Evolutionary conservation across 768 basidiomycete species (phyloP), one percentile per base, ranked within the genome.

Genomic region (Pisolithus tinctorius): DNA sequence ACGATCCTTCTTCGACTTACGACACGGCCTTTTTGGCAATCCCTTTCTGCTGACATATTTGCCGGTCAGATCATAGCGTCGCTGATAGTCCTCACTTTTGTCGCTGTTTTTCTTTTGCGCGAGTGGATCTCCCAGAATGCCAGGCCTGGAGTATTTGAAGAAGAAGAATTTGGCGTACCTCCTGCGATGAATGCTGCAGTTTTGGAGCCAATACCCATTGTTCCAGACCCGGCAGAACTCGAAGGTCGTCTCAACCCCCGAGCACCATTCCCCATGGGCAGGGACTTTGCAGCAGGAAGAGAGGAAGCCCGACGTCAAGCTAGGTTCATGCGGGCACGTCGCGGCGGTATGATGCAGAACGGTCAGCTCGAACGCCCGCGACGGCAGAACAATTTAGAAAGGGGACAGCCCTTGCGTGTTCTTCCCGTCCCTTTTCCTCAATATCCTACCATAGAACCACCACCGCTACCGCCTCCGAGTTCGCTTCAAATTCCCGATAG

Each of bases 61-160:
- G 81, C 88, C 0, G 95, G 95, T 7, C 95, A 98, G 66, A 89
- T 97, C 52, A 93, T 97, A 53, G 88, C 93, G 4, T 85, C 93
- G 26, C 70, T 87, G 45, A 91, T 97, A 50, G 91, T 96, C 45
- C 77, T 93, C 26, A 78, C 83, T 0, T 94, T 96, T 58, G 84
- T 97, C 4, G 86, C 86, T 7, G 75, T 92, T 29, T 96, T 97
- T 61, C 79, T 97, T 6, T 76, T 97, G 13, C 84, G 94, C 30
- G 95, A 98, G 68, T 97, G 93, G 93, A 91, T 95, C 56, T 81
- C 88, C 0, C 91, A 94, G 65, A 93, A 95, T 64, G 91, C 90
- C 1, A 75, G 88, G 14, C 90, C 90, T 2, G 90, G 88, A 0
- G 75, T 91, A 1, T 90, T 92, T 45, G 90, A 89, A 59, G 88